phyloP scores from a whole-genome alignment of 345 rosid genomes.

The Aurinia saxatilis region DNA sequence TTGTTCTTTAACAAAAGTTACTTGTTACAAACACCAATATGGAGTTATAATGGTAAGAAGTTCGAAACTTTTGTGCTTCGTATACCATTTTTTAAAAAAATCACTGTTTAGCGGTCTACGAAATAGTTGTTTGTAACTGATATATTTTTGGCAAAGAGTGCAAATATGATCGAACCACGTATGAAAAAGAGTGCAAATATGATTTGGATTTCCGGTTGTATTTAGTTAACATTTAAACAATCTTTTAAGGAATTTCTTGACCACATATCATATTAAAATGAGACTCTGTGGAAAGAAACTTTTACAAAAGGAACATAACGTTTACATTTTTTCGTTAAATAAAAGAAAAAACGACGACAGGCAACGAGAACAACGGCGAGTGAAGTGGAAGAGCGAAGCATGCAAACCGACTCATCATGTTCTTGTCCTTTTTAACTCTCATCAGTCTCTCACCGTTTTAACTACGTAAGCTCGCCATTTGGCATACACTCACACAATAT shows the following conservation, averaged over 20 bases:
- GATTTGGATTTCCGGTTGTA: background rate
- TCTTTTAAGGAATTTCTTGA: too few species aligned
- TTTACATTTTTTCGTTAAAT: background rate
- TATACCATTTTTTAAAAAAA: too few species aligned
- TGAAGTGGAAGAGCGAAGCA: constrained; percentile 25
- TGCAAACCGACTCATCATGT: constrained; percentile 34
- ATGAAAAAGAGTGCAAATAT: background rate
- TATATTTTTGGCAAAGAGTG: too few species aligned
- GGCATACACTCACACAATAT: constrained; percentile 15
- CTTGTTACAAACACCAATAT: too few species aligned
- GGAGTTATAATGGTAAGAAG: too few species aligned
- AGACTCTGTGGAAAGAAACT: too few species aligned
- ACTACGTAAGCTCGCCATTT: constrained; percentile 24
- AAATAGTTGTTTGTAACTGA: too few species aligned
- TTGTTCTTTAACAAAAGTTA: too few species aligned
- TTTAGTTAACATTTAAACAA: background rate
- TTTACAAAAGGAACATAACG: too few species aligned
- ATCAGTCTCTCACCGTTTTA: constrained; percentile 8
- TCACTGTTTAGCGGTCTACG: too few species aligned
- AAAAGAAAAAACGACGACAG: constrained; percentile 9
- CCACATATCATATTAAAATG: too few species aligned
- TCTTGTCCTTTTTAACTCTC: constrained; percentile 26
- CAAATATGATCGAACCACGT: background rate
- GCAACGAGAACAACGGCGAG: constrained; percentile 21
- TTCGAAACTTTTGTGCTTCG: too few species aligned